phyloP scores from a whole-genome alignment of 163 green algal species.

The Prototheca wickerhamii region DNA sequence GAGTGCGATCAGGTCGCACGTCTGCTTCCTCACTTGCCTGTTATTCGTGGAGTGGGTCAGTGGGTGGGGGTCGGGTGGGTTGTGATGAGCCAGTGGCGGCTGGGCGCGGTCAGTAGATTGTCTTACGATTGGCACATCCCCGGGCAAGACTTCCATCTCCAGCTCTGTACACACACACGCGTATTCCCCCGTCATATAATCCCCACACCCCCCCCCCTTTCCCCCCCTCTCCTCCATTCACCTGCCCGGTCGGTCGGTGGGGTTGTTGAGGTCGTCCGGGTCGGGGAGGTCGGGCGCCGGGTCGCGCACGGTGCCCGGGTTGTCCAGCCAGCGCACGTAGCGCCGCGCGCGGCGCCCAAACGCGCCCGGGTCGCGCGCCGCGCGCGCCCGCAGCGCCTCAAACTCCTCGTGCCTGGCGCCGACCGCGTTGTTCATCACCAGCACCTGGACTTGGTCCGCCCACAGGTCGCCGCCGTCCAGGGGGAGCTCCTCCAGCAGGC shows the following conservation, averaged over 20 bases:
- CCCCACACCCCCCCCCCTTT: too few relatives aligned
- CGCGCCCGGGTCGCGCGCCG: background rate
- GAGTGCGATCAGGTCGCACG: conserved; percentile 31
- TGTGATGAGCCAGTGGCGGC: background rate
- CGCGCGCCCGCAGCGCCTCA: conserved; percentile 3
- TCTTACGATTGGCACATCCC: too few relatives aligned
- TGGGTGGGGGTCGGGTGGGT: background rate
- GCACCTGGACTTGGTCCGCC: conserved; percentile 16
- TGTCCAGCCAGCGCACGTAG: conserved; percentile 2
- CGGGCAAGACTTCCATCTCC: too few relatives aligned
- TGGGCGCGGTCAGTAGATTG: too few relatives aligned
- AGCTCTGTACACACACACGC: background rate
- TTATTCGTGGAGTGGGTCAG: background rate
- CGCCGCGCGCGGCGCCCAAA: conserved; percentile 17
- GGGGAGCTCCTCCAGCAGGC: conserved; percentile 36
- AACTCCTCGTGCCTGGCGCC: conserved; percentile 23
- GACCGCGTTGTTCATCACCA: conserved; percentile 40
- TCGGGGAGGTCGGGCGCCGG: conserved; percentile 19
- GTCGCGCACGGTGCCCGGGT: conserved; percentile 23
- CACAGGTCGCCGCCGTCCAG: conserved; percentile 18
- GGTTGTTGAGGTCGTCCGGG: conserved; percentile 37
- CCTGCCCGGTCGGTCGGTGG: conserved; percentile 26
- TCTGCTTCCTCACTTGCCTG: conserved; percentile 35
- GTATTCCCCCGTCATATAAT: background rate
- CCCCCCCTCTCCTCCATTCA: too few relatives aligned